Base-by-base conservation (phyloP, 805 yeast species). In the Ogataea methanolica region DNA sequence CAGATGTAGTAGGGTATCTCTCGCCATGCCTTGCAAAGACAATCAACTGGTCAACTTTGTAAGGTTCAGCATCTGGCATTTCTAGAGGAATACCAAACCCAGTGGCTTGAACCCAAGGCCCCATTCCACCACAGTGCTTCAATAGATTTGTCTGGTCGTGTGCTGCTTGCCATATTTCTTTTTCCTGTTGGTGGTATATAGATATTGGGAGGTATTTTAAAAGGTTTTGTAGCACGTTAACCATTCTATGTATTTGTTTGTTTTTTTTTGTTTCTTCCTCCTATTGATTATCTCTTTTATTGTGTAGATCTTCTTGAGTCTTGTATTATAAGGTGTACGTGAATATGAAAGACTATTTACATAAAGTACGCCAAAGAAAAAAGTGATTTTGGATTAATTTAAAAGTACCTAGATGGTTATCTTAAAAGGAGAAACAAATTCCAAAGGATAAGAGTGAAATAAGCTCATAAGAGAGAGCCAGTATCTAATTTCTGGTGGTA, bases 21-120 rank as follows among this genome's bases (percentile, higher is more conserved):
- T 87, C 94, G 19, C 92, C 95, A 59, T 88, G 95, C 59, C 96
- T 76, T 55, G 82, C 80, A 44, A 85, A 66, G 21, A 85, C 66
- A 54, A 84, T 89, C 9, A 85, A 88, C 63, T 85, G 92, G 55
- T 78, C 79, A 46, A 82, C 69, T 6, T 64, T 57, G 63, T 87
- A 82, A 40, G 69, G 69, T 8, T 63, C 68, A 39, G 69, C 69
- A 6, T 63, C 68, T 34, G 85, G 83, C 1, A 70, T 53, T 9
- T 68, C 61, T 16, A 43, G 23, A 15, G 75, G 65, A 36, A 82
- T 72, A 3, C 85, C 86, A 55, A 63, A 76, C 1, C 85, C 85
- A 3, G 67, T 63, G 43, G 69, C 71, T 44, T 73, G 72, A 34
- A 75, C 65, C 54, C 76, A 81, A 6, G 88, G 87, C 1, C 78